Conservation (phyloP, 2,329 filamentous ascomycete genomes). For the Aspergillus sp. region DNA sequence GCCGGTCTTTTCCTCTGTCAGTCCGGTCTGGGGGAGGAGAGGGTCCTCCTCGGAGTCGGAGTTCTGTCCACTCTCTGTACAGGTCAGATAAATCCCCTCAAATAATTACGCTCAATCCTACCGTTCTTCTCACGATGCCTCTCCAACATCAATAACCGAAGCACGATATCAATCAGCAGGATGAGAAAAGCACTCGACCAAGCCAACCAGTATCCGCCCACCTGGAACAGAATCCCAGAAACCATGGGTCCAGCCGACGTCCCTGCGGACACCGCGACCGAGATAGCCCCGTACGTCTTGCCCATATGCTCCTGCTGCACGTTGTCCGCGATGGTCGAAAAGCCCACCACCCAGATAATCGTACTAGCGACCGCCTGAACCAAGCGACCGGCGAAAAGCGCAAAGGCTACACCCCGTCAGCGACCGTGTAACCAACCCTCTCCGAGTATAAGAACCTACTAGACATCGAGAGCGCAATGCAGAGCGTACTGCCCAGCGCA, state of each 20-base stretch:
- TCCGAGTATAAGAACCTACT: constrained; percentile 9
- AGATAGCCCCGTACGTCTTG: constrained; percentile 4
- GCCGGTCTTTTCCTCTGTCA: constrained; percentile 1
- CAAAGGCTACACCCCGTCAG: background rate
- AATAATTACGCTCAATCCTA: background rate
- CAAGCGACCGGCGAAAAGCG: constrained; percentile 20
- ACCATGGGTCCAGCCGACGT: constrained; percentile 18
- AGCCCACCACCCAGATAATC: constrained; percentile 25
- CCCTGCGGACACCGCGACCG: constrained; percentile 6
- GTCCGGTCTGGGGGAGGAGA: constrained; percentile 1
- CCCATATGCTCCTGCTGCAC: constrained; percentile 14
- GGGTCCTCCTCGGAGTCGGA: constrained; percentile 6
- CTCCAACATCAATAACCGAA: constrained; percentile 21
- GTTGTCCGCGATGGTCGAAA: constrained; percentile 15
- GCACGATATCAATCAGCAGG: constrained; percentile 21
- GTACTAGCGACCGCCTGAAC: constrained; percentile 22
- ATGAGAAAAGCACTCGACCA: constrained; percentile 19
- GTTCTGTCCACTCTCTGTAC: background rate
- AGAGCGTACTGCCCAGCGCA: constrained; percentile 16
- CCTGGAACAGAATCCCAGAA: constrained; percentile 17
- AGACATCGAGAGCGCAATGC: constrained; percentile 16
- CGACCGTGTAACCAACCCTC: too few relatives aligned
- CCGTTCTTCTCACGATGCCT: constrained; percentile 2
- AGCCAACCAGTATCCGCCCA: constrained; percentile 21
- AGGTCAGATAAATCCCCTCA: background rate